Conservation (phyloP, 2,329 filamentous ascomycete genomes). For the Curvularia sp. region DNA sequence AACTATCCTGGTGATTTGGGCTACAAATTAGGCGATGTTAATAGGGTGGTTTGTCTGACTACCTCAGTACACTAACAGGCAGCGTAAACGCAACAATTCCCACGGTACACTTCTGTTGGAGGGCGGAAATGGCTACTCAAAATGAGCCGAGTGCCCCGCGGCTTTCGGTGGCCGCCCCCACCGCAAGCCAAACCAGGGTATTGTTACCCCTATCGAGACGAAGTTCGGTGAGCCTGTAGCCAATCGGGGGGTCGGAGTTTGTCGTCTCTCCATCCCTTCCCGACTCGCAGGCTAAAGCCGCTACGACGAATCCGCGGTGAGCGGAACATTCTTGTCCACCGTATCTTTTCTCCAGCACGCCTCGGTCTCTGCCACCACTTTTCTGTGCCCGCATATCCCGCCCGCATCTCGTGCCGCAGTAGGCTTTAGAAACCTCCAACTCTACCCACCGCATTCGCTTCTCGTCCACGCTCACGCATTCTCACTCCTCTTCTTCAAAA, state of each 20-base stretch:
- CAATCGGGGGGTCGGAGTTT: constrained; percentile 29
- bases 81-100: no score
- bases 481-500: constrained; percentile 21
- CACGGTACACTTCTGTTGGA: no score
- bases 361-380: constrained; percentile 4
- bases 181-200: constrained; percentile 16
- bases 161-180: constrained; percentile 8
- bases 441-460: background rate
- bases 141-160: constrained; percentile 11
- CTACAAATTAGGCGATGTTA: no score
- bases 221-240: constrained; percentile 17
- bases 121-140: constrained; percentile 18
- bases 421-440: background rate
- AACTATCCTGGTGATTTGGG: no score
- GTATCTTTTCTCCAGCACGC: constrained; percentile 10
- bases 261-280: constrained; percentile 14
- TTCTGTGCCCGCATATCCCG: constrained; percentile 2
- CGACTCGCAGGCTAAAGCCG: constrained; percentile 13
- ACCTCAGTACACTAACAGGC: no score
- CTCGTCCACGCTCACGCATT: background rate
- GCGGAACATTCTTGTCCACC: constrained; percentile 22
- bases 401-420: constrained; percentile 1
- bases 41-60: no score
- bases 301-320: constrained; percentile 13
- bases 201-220: constrained; percentile 23